Evolutionary conservation across 2,329 filamentous ascomycete species (phyloP).

Genomic region (Akanthomyces muscarius): DNA sequence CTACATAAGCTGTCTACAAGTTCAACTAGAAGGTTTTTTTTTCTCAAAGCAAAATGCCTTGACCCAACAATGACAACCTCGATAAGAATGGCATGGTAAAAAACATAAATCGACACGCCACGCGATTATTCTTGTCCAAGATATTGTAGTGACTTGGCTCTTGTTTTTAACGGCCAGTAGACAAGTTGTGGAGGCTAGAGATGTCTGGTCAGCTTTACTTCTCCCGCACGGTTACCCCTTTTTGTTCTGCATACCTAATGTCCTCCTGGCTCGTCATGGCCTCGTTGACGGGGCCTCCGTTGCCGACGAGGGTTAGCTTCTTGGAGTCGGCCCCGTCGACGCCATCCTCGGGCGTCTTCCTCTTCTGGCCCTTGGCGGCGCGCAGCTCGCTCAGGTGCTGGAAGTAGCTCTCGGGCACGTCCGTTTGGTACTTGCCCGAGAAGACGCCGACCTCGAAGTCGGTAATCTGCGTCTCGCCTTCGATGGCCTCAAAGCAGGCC

Average conservation of each 20-base stretch:
- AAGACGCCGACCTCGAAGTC: slow-evolving; percentile 91
- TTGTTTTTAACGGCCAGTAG: neutral
- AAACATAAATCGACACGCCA: neutral
- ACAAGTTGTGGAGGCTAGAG: slow-evolving; percentile 5
- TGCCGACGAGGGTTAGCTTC: slow-evolving; percentile 22
- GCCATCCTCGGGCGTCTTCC: slow-evolving; percentile 15
- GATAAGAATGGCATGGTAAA: neutral
- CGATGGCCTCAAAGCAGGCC: slow-evolving; percentile 69
- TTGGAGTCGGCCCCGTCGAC: slow-evolving; percentile 2
- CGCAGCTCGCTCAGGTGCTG: slow-evolving; percentile 70
- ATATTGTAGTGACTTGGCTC: neutral
- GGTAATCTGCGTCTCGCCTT: slow-evolving; percentile 47
- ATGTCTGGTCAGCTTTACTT: neutral
- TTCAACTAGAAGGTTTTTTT: neutral
- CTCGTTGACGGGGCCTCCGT: slow-evolving; percentile 53
- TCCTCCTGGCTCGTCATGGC: slow-evolving; percentile 27
- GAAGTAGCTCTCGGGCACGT: slow-evolving; percentile 76
- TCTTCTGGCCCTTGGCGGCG: slow-evolving; percentile 51
- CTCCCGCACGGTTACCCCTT: neutral
- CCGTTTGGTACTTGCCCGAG: slow-evolving; percentile 80
- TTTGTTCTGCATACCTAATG: slow-evolving; percentile 27
- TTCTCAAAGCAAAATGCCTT: neutral
- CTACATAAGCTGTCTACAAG: neutral
- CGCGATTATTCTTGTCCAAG: neutral
- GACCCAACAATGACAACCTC: neutral